Percentiles rank a stretch among this genome's conserved stretches.
phyloP scores from a whole-genome alignment of 2,329 filamentous ascomycete genomes.

The Microsporum ferrugineum region DNA sequence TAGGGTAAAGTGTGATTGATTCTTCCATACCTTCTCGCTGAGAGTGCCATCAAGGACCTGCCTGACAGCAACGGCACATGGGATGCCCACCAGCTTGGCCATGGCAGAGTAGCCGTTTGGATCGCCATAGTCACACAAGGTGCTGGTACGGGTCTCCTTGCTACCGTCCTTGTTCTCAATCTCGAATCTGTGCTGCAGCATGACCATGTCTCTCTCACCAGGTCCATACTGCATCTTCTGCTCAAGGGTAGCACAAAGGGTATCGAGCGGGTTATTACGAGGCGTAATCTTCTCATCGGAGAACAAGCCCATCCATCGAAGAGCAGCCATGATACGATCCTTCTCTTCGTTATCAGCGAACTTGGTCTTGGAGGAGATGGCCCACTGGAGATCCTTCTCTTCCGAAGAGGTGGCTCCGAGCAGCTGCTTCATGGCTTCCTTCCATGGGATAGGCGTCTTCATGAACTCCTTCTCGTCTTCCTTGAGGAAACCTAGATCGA shows the following conservation, averaged over 20 bases:
- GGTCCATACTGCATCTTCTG: constrained; percentile 81
- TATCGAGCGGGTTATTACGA: constrained; percentile 71
- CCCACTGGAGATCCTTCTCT: constrained; percentile 58
- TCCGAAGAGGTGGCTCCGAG: constrained; percentile 55
- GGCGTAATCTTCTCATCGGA: constrained; percentile 58
- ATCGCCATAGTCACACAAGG: constrained; percentile 71
- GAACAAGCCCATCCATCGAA: constrained; percentile 60
- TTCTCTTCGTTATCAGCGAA: constrained; percentile 60
- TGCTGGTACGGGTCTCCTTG: constrained; percentile 66
- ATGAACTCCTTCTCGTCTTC: constrained; percentile 57
- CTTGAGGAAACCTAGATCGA: constrained; percentile 78
- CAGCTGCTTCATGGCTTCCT: constrained; percentile 69
- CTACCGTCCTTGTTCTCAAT: constrained; percentile 72
- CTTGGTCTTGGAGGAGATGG: constrained; percentile 62
- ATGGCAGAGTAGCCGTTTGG: constrained; percentile 71
- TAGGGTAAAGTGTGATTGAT: constrained; percentile 3
- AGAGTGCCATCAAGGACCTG: constrained; percentile 67
- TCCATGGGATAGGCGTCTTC: constrained; percentile 62
- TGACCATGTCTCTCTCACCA: constrained; percentile 73
- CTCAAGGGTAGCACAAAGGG: constrained; percentile 79
- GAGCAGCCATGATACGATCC: constrained; percentile 56
- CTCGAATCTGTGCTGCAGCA: constrained; percentile 54
- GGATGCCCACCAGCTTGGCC: constrained; percentile 70
- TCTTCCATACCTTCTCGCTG: constrained; percentile 41
- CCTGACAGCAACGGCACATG: constrained; percentile 63